Conservation (phyloP, 495 filamentous ascomycete species). For the Penicillium roqueforti region DNA sequence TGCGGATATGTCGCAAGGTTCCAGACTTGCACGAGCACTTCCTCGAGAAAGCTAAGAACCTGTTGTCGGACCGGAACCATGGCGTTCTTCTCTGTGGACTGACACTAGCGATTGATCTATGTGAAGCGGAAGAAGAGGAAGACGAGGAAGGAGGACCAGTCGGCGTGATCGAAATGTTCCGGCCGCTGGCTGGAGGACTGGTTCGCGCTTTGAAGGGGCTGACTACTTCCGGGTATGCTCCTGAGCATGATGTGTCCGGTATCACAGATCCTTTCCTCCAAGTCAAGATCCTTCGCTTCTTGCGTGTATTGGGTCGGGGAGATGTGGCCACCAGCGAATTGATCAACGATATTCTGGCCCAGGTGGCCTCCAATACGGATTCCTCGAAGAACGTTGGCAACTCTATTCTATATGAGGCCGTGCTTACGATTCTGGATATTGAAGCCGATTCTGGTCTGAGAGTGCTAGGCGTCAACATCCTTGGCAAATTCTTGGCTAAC, state of each 20-base stretch:
- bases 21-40: conserved; percentile 97
- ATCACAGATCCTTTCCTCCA: conserved; percentile 99
- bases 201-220: conserved; percentile 87
- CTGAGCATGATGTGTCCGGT: conserved; percentile 95
- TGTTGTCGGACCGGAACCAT: conserved; percentile 91
- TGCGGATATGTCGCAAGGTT: conserved; percentile 97
- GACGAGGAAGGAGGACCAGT: conserved; percentile 85
- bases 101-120: conserved; percentile 87
- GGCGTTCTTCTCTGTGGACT: conserved; percentile 90
- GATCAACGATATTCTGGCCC: conserved; percentile 97
- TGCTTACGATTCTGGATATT: conserved; percentile 95
- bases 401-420: conserved; percentile 94
- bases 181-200: conserved; percentile 71
- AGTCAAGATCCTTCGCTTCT: conserved; percentile 84
- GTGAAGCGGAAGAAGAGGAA: conserved; percentile 84
- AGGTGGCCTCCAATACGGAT: conserved; percentile 97
- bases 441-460: conserved; percentile 92
- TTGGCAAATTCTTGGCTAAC: conserved; percentile 95
- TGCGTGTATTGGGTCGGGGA: conserved; percentile 81
- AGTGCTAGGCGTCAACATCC: conserved; percentile 94
- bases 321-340: conserved; percentile 88
- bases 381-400: conserved; percentile 98
- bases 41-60: conserved; percentile 80
- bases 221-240: conserved; percentile 92
- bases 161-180: conserved; percentile 83